These are phyloP conservation scores for Penicillium concentricum DNA, from an alignment of 2,329 filamentous ascomycete genomes.

Conservation along the genomic window DNA sequence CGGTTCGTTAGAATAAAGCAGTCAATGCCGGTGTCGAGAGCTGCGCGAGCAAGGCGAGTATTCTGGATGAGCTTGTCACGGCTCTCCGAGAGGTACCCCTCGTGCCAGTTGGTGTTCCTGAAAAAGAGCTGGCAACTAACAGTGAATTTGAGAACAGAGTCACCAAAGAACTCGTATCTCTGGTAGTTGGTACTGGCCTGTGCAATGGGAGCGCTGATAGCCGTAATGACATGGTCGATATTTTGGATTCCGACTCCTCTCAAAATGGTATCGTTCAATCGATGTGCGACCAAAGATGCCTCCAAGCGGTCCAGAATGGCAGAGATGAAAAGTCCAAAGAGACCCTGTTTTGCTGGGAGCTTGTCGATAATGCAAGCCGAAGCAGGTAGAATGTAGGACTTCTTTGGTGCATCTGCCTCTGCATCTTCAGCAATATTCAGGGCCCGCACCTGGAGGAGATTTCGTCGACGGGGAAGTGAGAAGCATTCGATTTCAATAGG, in stretches of 20 bases:
- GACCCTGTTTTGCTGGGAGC: constrained; percentile 47
- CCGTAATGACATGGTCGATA: constrained; percentile 60
- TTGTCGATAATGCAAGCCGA: constrained; percentile 36
- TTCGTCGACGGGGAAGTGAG: constrained; percentile 26
- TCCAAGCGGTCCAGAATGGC: constrained; percentile 71
- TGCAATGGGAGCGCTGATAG: constrained; percentile 67
- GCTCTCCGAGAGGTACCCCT: constrained; percentile 68
- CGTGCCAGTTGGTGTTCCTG: constrained; percentile 65
- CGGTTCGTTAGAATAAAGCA: constrained; percentile 66
- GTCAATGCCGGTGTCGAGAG: constrained; percentile 64
- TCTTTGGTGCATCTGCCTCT: constrained; percentile 14
- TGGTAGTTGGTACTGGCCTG: constrained; percentile 69
- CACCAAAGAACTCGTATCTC: constrained; percentile 81
- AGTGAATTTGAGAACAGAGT: constrained; percentile 75
- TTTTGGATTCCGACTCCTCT: constrained; percentile 54
- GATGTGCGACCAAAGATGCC: constrained; percentile 60
- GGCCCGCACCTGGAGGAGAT: constrained; percentile 24
- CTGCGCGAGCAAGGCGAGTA: constrained; percentile 64
- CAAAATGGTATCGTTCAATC: constrained; percentile 59
- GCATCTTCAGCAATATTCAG: constrained; percentile 8
- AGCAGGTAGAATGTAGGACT: constrained; percentile 21
- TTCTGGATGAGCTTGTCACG: constrained; percentile 76
- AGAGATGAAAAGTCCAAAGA: constrained; percentile 64
- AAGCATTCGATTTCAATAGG: constrained; percentile 28
- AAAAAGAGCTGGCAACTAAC: constrained; percentile 65